Base-by-base conservation (phyloP, 768 basidiomycete species). In the Dacryopinax spathularia region DNA sequence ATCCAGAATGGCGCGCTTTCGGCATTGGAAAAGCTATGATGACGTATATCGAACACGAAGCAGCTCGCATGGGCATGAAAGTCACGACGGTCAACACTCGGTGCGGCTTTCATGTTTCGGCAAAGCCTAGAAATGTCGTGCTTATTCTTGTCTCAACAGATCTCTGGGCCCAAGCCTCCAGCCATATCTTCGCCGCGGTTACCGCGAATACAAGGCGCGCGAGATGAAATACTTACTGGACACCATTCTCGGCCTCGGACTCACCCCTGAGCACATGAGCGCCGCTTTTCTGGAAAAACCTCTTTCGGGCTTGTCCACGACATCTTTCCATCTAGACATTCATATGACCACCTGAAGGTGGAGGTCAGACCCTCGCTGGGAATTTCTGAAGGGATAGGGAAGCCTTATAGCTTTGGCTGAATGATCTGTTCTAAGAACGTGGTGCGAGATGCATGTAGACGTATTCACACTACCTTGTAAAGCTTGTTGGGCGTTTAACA, bases 401-500 rank as follows among this genome's bases (percentile, higher is more conserved):
- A 41, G 18, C n/a, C n/a, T n/a, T n/a, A 56, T 22, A 56, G 25
- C 48, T 29, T 56, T 56, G 48, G 48, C 48, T 25, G 29, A 56
- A 56, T 56, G 48, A 56, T 56, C 48, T 56, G 48, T 56, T 27
- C 25, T 56, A 29, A 5, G 48, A 56, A 56, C 25, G 25, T 27
- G 48, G 31, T 15, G 25, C 3, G 22, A 56, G 31, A 56, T 29
- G 31, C 48, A 56, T 56, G 48, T 29, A 29, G 48, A 37, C 36
- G 36, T 10, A n/a, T n/a, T 10, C 36, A 37, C 29, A 29, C 13
- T 56, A 10, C 25, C 29, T 56, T 56, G 13, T 15, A 56, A 31
- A 56, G 48, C 48, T 56, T 56, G 48, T 56, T 56, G 48, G 48
- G 48, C 48, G 48, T 56, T 56, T 27, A 37, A 56, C 13, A 56